phyloP scores from a whole-genome alignment of 2,329 filamentous ascomycete genomes.

The Fusarium secorum region DNA sequence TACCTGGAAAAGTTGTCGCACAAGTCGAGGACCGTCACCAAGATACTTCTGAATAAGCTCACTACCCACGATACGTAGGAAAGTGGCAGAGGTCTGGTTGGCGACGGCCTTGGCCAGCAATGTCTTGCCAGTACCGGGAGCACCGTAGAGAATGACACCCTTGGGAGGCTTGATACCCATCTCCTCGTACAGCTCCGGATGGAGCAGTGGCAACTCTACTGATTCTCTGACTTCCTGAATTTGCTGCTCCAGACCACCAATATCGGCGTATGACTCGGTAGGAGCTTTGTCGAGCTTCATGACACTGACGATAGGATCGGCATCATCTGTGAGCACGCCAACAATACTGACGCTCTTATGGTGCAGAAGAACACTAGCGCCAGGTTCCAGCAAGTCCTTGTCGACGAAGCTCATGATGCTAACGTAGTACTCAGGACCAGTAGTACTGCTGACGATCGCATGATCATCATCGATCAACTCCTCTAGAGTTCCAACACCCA shows the following conservation, averaged over 20 bases:
- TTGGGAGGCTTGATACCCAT: constrained; percentile 99
- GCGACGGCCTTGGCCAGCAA: constrained; percentile 95
- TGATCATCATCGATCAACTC: constrained; percentile 99
- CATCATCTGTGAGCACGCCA: constrained; percentile 94
- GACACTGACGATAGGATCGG: constrained; percentile 93
- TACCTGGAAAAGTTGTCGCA: constrained; percentile 93
- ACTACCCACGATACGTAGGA: constrained; percentile 94
- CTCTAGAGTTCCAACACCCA: constrained; percentile 97
- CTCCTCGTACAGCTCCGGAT: constrained; percentile 98
- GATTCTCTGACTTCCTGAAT: constrained; percentile 98
- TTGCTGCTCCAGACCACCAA: constrained; percentile 92
- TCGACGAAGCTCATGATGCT: constrained; percentile 99
- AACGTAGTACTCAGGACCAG: constrained; percentile 97
- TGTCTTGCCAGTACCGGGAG: constrained; percentile 96
- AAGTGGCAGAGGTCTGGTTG: constrained; percentile 98
- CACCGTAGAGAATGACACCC: constrained; percentile 98
- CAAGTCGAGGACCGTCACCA: constrained; percentile 91
- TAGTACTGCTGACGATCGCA: constrained; percentile 96
- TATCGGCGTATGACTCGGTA: constrained; percentile 97
- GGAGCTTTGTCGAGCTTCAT: constrained; percentile 99
- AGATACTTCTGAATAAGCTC: constrained; percentile 99
- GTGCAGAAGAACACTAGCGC: constrained; percentile 92
- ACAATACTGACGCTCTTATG: constrained; percentile 99
- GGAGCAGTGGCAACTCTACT: constrained; percentile 91
- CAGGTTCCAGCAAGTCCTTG: constrained; percentile 96